Base-by-base conservation (phyloP, 2,329 filamentous ascomycete genomes). In the Aspergillus fumigatiaffinis region DNA sequence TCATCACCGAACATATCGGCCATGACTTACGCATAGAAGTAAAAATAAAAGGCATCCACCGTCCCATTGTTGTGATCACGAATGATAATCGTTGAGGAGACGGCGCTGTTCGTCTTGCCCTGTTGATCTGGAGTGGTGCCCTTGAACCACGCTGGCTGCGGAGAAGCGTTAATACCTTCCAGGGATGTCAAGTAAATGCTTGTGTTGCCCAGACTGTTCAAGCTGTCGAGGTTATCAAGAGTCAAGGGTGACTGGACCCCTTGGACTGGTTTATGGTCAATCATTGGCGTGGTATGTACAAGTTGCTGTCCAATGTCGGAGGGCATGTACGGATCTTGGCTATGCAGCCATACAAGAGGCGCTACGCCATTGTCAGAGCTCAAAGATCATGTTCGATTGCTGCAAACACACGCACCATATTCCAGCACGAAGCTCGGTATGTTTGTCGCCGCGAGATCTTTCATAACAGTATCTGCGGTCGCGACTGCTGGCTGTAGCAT, bases 41-140 rank as follows among this genome's bases (percentile, higher is more conserved):
- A 86, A 68, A 86, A 83, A 70, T 86, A 87, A 65, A 86, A 87
- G 0, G 79, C 84, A 72, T 87, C 83, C 2, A 86, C 71, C 3
- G 73, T 76, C 25, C 76, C 71, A 52, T 78, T 72, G 0, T 79
- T 81, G 58, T 85, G 84, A 61, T 86, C 79, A 55, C 80, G 82
- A 4, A 86, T 77, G 21, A 89, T 80, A 32, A 88, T 78, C 0
- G 77, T 77, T 41, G 77, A 78, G 4, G 79, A 79, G 3, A 77
- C 76, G 2, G 81, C 81, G 41, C 77, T 74, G 1, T 77, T 68
- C 0, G 81, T 86, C 55, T 79, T 77, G 6, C 84, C 83, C 5
- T 72, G 69, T 8, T 65, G 65, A 63, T 84, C 77, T 0, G 86
- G 85, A 6, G 71, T 74, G 0, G 82, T 78, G 21, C 86, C 87